Conservation (phyloP, 2,329 filamentous ascomycete species). For the Colletotrichum godetiae region DNA sequence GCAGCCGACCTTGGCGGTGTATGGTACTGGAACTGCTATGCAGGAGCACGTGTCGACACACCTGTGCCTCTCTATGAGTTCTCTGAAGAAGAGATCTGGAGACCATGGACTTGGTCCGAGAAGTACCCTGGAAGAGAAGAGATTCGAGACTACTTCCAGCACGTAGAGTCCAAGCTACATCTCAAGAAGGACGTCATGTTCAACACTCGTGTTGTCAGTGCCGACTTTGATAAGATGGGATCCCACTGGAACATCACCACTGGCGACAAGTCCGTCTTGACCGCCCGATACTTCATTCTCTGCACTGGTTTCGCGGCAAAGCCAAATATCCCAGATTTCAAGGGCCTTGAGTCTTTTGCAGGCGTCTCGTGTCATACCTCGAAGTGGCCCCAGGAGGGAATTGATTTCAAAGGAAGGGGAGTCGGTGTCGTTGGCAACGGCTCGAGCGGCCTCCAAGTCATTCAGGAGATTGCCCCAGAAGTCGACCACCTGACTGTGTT, state of each 20-base stretch:
- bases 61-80: conserved; percentile 43
- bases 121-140: conserved; percentile 47
- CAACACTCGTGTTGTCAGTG: conserved; percentile 50
- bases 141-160: conserved; percentile 54
- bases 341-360: too few relatives aligned
- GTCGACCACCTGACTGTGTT: too few relatives aligned
- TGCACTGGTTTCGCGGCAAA: too few relatives aligned
- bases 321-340: too few relatives aligned
- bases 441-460: too few relatives aligned
- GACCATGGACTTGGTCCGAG: conserved; percentile 53
- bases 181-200: conserved; percentile 55
- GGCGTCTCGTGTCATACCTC: too few relatives aligned
- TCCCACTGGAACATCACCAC: conserved; percentile 4
- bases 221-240: conserved; percentile 49
- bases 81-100: conserved; percentile 44
- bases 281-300: too few relatives aligned
- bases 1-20: conserved; percentile 38
- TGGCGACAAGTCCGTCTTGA: too few relatives aligned
- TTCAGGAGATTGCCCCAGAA: too few relatives aligned
- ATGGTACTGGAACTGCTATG: conserved; percentile 53
- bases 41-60: conserved; percentile 49
- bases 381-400: too few relatives aligned
- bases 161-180: conserved; percentile 52
- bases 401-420: too few relatives aligned
- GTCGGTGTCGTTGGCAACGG: too few relatives aligned